Base-by-base conservation (phyloP, 2,329 filamentous ascomycete genomes). In the Nigrospora osmanthi region DNA sequence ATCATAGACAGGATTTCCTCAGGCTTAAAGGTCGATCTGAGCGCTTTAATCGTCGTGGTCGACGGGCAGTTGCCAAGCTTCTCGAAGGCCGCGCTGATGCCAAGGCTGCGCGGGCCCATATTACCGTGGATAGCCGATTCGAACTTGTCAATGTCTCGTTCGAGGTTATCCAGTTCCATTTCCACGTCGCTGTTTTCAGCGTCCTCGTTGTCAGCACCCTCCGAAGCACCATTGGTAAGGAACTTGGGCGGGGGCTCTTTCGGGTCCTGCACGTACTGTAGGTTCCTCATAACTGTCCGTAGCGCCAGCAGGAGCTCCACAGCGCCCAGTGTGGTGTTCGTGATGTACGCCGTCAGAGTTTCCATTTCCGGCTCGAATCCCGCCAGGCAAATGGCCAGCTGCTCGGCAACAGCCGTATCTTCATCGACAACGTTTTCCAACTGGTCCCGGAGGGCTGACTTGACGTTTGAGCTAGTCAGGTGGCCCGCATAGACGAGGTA, bases 1-100 rank as follows among this genome's bases (percentile, higher is more conserved):
- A 90, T 83, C 43, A 91, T 73, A 33, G 81, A 81, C 11, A 88
- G 69, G 19, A 85, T 78, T 53, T 90, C 83, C 50, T 83, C 75
- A 3, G 79, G 81, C 40, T 76, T 73, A 48, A 88, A 77, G 28
- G 75, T 75, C 11, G 72, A 70, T 35, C 83, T 80, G 38, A 91
- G 72, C 3, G 78, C 77, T 43, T 75, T 72, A 39, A 85, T 76
- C 36, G 86, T 81, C 1, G 73, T 65, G 0, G 71, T 56, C 5
- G 74, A 66, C 5, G 85, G 80, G 52, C 85, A 85, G 17, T 75
- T 73, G 58, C 81, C 81, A 5, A 91, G 73, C 57, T 85, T 85
- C 41, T 78, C 76, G 40, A 90, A 80, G 0, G 85, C 83, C 14
- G 82, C 68, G 19, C 81, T 84, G 11, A 90, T 66, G 6, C 81